Conservation (phyloP, 495 filamentous ascomycete genomes). For the Tuber melanosporum region DNA sequence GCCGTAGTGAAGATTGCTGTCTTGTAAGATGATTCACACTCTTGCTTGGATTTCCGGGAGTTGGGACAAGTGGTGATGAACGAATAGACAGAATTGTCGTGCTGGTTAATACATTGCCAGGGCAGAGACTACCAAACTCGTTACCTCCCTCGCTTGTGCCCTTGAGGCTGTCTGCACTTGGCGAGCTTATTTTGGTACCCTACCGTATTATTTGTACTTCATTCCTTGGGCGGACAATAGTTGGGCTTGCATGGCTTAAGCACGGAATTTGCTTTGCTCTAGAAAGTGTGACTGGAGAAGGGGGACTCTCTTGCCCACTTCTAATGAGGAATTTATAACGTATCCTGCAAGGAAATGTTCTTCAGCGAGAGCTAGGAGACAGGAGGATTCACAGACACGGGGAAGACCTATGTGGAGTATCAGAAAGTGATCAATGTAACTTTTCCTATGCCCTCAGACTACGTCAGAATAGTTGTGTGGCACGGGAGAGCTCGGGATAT, state of each 20-base stretch:
- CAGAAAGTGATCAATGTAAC: too few relatives aligned
- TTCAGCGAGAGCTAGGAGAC: too few relatives aligned
- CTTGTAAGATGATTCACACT: background rate
- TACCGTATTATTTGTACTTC: background rate
- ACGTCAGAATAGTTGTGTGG: too few relatives aligned
- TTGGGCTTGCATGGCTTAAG: background rate
- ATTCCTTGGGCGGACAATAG: background rate
- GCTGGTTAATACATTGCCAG: background rate
- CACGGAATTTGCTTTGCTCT: background rate
- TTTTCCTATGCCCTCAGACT: too few relatives aligned
- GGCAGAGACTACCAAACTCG: background rate
- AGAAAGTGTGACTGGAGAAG: background rate
- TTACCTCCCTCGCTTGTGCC: background rate
- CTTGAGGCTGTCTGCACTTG: background rate
- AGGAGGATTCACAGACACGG: too few relatives aligned
- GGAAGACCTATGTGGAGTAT: too few relatives aligned
- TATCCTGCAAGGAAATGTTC: too few relatives aligned
- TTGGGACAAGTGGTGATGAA: background rate
- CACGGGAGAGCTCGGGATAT: too few relatives aligned
- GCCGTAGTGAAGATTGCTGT: background rate
- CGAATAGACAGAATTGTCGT: background rate
- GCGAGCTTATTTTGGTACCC: background rate
- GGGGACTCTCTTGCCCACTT: fast-evolving
- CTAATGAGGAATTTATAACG: background rate
- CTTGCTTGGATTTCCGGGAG: background rate